These are phyloP conservation scores for Lachancea lanzarotensis DNA, from an alignment of 805 yeast species.

Conservation along the genomic window DNA sequence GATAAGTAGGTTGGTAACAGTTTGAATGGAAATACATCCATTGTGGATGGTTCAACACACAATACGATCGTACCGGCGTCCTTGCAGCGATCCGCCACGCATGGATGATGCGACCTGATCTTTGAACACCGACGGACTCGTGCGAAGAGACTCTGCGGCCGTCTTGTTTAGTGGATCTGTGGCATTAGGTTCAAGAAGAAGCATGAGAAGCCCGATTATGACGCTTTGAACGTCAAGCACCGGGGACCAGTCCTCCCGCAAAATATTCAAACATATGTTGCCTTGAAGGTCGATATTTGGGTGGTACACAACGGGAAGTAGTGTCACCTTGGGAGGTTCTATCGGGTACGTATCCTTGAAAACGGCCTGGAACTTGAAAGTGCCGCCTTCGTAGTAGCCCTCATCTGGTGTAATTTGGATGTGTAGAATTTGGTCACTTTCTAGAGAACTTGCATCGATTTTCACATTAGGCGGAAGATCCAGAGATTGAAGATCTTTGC, in stretches of 20 bases:
- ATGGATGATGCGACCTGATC: slow-evolving; percentile 54
- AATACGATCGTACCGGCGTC: slow-evolving; percentile 59
- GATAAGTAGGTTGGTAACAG: background rate
- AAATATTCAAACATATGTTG: slow-evolving; percentile 82
- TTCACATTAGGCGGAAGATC: slow-evolving; percentile 23
- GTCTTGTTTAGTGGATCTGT: slow-evolving; percentile 87
- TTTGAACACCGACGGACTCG: slow-evolving; percentile 44
- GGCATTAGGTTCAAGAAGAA: slow-evolving; percentile 86
- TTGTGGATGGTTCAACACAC: no score
- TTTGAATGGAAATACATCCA: background rate
- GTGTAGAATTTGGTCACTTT: slow-evolving; percentile 13
- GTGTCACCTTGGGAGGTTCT: slow-evolving; percentile 81
- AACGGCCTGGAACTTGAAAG: slow-evolving; percentile 53
- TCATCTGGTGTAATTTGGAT: slow-evolving; percentile 24
- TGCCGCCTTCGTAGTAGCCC: slow-evolving; percentile 26
- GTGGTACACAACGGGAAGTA: slow-evolving; percentile 71
- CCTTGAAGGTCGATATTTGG: slow-evolving; percentile 92
- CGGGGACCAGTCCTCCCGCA: slow-evolving; percentile 96
- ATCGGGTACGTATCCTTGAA: slow-evolving; percentile 78
- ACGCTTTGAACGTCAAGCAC: slow-evolving; percentile 76
- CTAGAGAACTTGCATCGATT: slow-evolving; percentile 3
- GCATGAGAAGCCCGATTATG: slow-evolving; percentile 74
- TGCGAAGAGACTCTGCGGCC: slow-evolving; percentile 61
- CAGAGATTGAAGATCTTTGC: slow-evolving; percentile 20
- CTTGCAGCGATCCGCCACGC: slow-evolving; percentile 63